phyloP scores from a whole-genome alignment of 345 rosid species.

The Gossypium rotundifolium region DNA sequence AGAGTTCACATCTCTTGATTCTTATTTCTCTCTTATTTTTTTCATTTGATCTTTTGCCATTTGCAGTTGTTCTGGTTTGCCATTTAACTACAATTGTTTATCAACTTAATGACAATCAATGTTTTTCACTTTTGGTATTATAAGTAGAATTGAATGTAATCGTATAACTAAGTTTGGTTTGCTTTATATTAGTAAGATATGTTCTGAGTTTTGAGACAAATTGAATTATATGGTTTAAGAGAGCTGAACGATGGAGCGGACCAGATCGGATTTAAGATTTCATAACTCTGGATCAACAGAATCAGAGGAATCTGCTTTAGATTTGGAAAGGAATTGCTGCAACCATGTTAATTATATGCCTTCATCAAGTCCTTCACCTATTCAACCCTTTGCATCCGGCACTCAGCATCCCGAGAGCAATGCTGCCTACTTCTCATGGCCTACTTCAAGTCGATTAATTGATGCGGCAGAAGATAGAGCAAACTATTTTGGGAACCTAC shows the following conservation, averaged over 20 bases:
- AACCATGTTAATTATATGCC: constrained; percentile 49
- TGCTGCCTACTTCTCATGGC: constrained; percentile 86
- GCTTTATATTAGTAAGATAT: neutral
- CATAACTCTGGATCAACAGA: constrained; percentile 48
- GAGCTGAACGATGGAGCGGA: constrained; percentile 36
- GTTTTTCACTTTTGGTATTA: neutral
- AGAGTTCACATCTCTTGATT: neutral
- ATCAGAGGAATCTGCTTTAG: constrained; percentile 68
- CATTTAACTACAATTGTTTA: neutral
- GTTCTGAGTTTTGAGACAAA: constrained; percentile 3
- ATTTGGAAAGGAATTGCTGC: constrained; percentile 54
- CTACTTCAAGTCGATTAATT: constrained; percentile 54
- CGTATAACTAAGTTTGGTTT: neutral
- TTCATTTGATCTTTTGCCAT: neutral
- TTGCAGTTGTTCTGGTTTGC: constrained; percentile 10
- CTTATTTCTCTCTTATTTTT: neutral
- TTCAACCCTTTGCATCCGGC: constrained; percentile 56
- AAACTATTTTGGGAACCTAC: constrained; percentile 68
- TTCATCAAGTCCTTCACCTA: constrained; percentile 49
- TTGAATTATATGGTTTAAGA: constrained; percentile 16
- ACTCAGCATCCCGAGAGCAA: constrained; percentile 69
- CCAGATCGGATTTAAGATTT: constrained; percentile 36
- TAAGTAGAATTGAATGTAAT: neutral
- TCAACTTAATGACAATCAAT: neutral
- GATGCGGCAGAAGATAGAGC: constrained; percentile 68